Percentiles rank a stretch among this genome's conserved stretches.
phyloP scores from a whole-genome alignment of 75 land plant species.

The Selaginella tamariscina region DNA sequence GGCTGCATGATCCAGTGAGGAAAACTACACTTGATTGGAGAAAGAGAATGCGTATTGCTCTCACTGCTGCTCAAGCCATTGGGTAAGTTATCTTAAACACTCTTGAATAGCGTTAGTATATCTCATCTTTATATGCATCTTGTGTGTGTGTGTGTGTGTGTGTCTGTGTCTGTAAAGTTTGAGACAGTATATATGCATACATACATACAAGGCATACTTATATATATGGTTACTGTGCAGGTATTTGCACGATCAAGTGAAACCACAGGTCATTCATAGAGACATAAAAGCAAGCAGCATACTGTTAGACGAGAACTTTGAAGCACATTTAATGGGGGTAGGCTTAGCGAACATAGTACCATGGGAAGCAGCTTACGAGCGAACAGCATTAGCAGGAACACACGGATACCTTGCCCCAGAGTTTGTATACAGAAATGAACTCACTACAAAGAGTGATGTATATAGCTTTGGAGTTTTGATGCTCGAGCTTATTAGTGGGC shows the following conservation, averaged over 20 bases:
- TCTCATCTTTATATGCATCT: background rate
- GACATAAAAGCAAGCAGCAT: conserved; percentile 80
- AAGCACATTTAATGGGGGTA: conserved; percentile 76
- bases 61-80: conserved; percentile 88
- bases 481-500: conserved; percentile 81
- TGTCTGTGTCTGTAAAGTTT: background rate
- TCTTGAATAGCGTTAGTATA: background rate
- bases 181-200: no score
- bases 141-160: no score
- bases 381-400: conserved; percentile 62
- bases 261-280: conserved; percentile 89
- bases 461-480: conserved; percentile 94
- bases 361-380: conserved; percentile 65
- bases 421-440: conserved; percentile 86
- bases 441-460: conserved; percentile 91
- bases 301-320: conserved; percentile 77
- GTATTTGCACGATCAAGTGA: conserved; percentile 83
- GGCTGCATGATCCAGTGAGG: conserved; percentile 64
- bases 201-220: no score
- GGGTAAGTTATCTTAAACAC: conserved; percentile 49
- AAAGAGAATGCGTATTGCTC: conserved; percentile 73
- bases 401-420: conserved; percentile 93
- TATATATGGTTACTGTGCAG: no score
- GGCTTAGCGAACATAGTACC: conserved; percentile 73
- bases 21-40: conserved; percentile 78